Percentiles rank a stretch among this genome's conserved stretches.
Evolutionary conservation across 768 basidiomycete genomes (phyloP).

Genomic region (Exsudoporus frostii): DNA sequence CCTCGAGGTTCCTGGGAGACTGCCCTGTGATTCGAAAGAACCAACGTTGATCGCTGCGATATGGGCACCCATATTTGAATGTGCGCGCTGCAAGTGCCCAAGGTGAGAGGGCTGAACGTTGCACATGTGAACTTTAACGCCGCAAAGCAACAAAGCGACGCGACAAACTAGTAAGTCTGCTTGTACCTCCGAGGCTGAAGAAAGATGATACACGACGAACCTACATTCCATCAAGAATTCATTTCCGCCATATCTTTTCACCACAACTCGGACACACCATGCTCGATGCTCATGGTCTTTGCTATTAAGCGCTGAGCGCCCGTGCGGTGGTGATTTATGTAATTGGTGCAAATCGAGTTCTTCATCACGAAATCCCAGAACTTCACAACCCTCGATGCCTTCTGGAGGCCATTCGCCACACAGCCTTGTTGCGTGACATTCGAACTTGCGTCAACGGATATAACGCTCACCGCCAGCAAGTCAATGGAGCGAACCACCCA

Average conservation of each 20-base stretch:
- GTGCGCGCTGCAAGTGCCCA: neutral
- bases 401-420: neutral
- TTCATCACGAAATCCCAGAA: neutral
- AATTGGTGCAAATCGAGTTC: neutral
- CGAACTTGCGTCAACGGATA: constrained; percentile 3
- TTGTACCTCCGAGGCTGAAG: neutral
- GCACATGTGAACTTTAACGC: neutral
- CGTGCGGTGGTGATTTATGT: neutral
- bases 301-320: neutral
- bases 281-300: neutral
- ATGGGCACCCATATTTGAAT: neutral
- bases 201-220: neutral
- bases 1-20: constrained; percentile 3
- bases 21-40: neutral
- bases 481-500: neutral
- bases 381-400: constrained; percentile 9
- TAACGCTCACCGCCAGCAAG: constrained; percentile 3
- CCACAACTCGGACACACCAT: neutral
- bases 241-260: neutral
- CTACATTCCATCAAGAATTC: neutral
- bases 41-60: neutral
- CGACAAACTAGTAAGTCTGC: neutral
- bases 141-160: neutral
- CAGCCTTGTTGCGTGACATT: neutral
- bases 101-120: neutral